Base-by-base conservation (phyloP, 1,139 yeast species). In the Saccharomyces hybrid region DNA sequence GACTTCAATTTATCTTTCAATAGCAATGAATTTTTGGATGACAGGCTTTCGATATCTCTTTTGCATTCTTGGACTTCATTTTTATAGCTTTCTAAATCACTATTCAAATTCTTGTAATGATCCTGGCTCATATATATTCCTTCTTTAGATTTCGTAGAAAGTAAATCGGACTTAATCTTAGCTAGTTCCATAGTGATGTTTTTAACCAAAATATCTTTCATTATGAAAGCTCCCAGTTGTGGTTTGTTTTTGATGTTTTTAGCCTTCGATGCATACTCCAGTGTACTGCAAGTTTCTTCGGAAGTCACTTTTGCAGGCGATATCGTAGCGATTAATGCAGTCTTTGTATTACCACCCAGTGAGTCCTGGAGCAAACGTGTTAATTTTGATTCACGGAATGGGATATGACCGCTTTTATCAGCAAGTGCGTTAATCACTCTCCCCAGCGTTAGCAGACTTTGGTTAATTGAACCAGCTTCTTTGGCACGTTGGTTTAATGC, bases 381-480 rank as follows among this genome's bases (percentile, higher is more conserved):
- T 52, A 83, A 73, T 62, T 82, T 83, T 0, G 87, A 82, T 65
- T 83, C 88, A 60, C 88, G 72, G 63, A 82, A 83, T 0, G 88
- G 88, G 4, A 82, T 75, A 65, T 82, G 86, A 4, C 66, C 64
- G 48, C 64, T 71, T 54, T 70, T 71, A 57, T 75, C 78, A 1
- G 74, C 75, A 49, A 83, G 72, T 2, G 81, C 71, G 64, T 80
- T 83, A 14, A 83, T 83, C 1, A 83, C 88, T 61, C 88, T 72
- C 0, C 88, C 88, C 55, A 83, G 72, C 1, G 87, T 82, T 34
- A 83, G 69, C 53, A 83, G 73, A 64, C 86, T 81, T 67, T 82
- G 86, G 66, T 83, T 83, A 32, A 83, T 83, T 1, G 83, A 80
- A 0, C 86, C 87, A 0, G 88, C 87, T 64, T 83, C 88, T 63